Conservation (phyloP, 768 basidiomycete species). For the Dentipellis sp. region DNA sequence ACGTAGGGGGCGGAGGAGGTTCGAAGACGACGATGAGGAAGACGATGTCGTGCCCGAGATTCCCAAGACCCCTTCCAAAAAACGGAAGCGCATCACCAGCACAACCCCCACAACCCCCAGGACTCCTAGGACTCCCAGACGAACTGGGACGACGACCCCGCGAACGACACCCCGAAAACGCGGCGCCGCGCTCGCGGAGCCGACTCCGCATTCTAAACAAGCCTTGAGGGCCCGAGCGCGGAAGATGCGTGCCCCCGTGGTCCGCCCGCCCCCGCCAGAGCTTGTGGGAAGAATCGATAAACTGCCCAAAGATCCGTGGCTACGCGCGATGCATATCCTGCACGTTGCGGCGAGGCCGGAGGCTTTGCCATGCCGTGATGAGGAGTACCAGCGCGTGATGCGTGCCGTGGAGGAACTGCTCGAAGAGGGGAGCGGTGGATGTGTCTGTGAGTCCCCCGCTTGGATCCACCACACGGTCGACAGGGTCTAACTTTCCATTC, state of each 20-base stretch:
- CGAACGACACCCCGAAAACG: constrained; percentile 13
- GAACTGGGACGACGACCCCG: constrained; percentile 7
- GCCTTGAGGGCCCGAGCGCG: constrained; percentile 11
- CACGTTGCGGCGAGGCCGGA: constrained; percentile 94
- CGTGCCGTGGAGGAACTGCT: constrained; percentile 74
- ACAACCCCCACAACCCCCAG: constrained; percentile 7
- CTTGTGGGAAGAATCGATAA: constrained; percentile 33
- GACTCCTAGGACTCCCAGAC: constrained; percentile 16
- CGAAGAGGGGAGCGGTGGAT: constrained; percentile 91
- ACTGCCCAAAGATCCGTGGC: constrained; percentile 57
- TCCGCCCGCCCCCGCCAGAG: constrained; percentile 28
- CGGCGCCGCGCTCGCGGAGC: constrained; percentile 22
- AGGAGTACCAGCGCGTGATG: constrained; percentile 72
- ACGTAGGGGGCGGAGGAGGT: no score
- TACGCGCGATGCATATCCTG: constrained; percentile 81
- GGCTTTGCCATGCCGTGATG: constrained; percentile 78
- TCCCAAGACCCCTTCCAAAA: constrained; percentile 45
- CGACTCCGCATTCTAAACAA: constrained; percentile 18
- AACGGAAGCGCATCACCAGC: constrained; percentile 33
- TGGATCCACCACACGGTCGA: neutral
- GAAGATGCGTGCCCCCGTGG: constrained; percentile 2
- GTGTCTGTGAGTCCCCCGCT: constrained; percentile 62
- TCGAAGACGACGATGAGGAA: constrained; percentile 12
- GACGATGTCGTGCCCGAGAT: constrained; percentile 15
- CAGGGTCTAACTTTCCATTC: neutral